Evolutionary conservation across 176 grass and related monocot species (phyloP), one percentile per base, ranked within the genome.

Genomic region (Hordeum marinum): DNA sequence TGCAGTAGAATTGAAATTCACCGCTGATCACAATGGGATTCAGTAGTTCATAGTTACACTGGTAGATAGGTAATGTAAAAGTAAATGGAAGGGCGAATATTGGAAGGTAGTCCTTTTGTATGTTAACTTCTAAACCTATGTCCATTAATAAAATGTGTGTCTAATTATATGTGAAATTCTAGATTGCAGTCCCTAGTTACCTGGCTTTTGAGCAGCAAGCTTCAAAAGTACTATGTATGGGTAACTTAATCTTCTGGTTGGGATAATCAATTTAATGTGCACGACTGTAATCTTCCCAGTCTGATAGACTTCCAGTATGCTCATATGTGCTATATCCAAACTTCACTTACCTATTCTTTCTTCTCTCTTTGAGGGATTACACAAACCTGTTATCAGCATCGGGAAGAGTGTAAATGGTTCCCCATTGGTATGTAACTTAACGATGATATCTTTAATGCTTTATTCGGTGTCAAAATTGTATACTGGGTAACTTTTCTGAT

Each of bases 351-450:
- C 83, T 85, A 66, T 84, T 86, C 37, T 93, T 85, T 88, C 55
- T 97, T 95, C 89, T 94, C 87, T 95, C 89, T 98, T 93, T 74
- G 96, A 98, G 96, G 91, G 89, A 92, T 92, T 94, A n/a, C 91
- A 85, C 42, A 71, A 92, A 89, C 76, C 68, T 89, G 42, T 74
- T 91, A 83, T 93, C 96, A 98, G 96, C 91, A 95, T 98, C 81
- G 93, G 96, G 85, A 91, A 95, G 91, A 98, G 96, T 82, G 93
- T 92, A 68, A 91, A 98, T 83, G 78, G 90, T 80, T 87, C 90
- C 42, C 78, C 89, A 85, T 75, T 98, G 96, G 96, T 98, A 98
- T 23, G 80, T 37, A 77, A 82, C 37, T 89, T 72, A 9, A 39
- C 66, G 26, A 36, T 36, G 42, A 8, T 24, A 40, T 62, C 48